Conservation (phyloP, 345 rosid genomes). For the Eucalyptus sp. region DNA sequence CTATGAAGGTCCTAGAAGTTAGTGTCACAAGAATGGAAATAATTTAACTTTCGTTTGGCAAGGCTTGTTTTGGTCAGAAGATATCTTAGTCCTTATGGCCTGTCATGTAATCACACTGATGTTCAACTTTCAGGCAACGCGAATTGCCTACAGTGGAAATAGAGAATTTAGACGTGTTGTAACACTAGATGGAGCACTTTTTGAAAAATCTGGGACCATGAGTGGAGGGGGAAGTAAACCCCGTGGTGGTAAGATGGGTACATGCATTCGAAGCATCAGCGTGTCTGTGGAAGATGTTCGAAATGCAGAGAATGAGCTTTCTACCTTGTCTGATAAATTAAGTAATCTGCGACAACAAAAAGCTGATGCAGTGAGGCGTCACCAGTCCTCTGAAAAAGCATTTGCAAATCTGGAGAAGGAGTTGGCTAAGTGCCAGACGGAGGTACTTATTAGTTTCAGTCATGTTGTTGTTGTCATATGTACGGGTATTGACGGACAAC, state of each 20-base stretch:
- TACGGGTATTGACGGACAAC: not conserved
- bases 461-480: not conserved
- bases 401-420: constrained; percentile 68
- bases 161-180: constrained; percentile 85
- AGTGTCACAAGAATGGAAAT: not conserved
- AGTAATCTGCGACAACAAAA: constrained; percentile 44
- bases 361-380: constrained; percentile 51
- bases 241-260: constrained; percentile 96
- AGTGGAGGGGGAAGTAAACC: constrained; percentile 98
- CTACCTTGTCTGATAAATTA: constrained; percentile 35
- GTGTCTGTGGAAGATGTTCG: constrained; percentile 63
- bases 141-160: constrained; percentile 75
- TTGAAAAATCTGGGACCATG: constrained; percentile 97
- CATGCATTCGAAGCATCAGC: constrained; percentile 68
- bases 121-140: constrained; percentile 53
- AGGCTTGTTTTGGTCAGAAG: not conserved
- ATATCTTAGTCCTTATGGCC: not conserved
- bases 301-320: constrained; percentile 69
- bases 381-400: constrained; percentile 57
- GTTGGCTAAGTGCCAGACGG: constrained; percentile 74
- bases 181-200: constrained; percentile 91
- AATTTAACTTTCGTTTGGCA: not conserved
- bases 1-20: not conserved
- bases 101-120: not conserved
- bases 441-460: constrained; percentile 32